phyloP scores from a whole-genome alignment of 176 grass and related monocot genomes.

The Oryza meyeriana region DNA sequence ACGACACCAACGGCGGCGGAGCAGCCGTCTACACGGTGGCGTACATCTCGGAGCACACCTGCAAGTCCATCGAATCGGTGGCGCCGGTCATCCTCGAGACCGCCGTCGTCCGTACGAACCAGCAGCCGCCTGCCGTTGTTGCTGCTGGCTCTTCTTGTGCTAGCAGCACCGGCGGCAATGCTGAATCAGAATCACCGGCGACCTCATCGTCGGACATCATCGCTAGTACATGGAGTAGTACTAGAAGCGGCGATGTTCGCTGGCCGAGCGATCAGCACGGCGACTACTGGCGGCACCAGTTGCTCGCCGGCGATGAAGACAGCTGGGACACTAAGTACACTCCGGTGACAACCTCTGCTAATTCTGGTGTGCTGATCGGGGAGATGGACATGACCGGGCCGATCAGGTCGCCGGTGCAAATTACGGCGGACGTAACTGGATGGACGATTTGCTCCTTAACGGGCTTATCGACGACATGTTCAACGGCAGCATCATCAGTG shows the following conservation, averaged over 20 bases:
- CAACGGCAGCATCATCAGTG: not conserved
- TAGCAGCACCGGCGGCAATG: not conserved
- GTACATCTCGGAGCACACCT: conserved; percentile 31
- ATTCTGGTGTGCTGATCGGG: not conserved
- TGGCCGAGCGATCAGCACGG: not conserved
- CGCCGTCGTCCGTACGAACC: not conserved
- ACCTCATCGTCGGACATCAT: conserved; percentile 10
- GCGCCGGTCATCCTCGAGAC: conserved; percentile 50
- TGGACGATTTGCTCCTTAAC: not conserved
- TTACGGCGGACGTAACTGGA: not conserved
- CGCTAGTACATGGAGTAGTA: conserved; percentile 1
- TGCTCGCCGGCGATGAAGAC: not conserved
- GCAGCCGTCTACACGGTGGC: conserved; percentile 22
- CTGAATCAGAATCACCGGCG: not conserved
- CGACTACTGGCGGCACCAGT: not conserved
- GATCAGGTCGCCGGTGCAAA: conserved; percentile 44
- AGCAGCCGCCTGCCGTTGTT: not conserved
- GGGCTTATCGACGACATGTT: not conserved
- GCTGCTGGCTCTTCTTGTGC: not conserved
- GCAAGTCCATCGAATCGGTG: conserved; percentile 6
- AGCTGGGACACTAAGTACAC: not conserved
- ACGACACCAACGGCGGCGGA: accelerated
- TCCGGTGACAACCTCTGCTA: not conserved
- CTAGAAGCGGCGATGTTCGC: not conserved
- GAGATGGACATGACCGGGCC: conserved; percentile 30